Base-by-base conservation (phyloP, 129 eudicot species). In the Heracleum sosnowskyi region DNA sequence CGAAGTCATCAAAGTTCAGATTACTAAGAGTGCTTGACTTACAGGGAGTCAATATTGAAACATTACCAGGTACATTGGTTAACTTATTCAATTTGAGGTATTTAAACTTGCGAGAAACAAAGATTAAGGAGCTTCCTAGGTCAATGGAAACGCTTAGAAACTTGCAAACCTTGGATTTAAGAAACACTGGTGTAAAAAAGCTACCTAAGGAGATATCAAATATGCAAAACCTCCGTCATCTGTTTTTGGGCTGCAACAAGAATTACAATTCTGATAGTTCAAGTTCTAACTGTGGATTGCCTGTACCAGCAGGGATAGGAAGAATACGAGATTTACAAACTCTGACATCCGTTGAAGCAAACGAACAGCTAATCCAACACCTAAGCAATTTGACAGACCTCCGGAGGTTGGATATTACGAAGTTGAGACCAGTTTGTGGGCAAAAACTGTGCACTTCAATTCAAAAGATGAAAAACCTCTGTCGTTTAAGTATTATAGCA, bases 81-180 rank as follows among this genome's bases (percentile, higher is more conserved):
- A 68, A 55, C 36, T 68, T 90, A 68, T 81, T 82, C 80, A 87
- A 86, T 82, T 76, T 90, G 74, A 85, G 90, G 86, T 90, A 90
- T 77, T 46, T 90, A n/a, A 86, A 85, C 79, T 73, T 90, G 42
- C 82, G 88, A 51, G 84, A 79, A 75, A 88, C 92, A 66, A 78
- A 81, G 76, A 74, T 88, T 39, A 83, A 73, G 26, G 51, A 69
- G 76, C 91, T 90, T 71, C 92, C 90, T 33, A 82, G 76, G 84
- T 85, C 89, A 15, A 82, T 90, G 36, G 81, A 81, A 35, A 81
- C 68, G 82, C 88, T 88, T 42, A 83, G 68, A 75, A 83, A 86
- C 81, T 83, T 90, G 26, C 92, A 90, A 80, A 90, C 90, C 41
- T 88, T 88, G 79, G 92, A 90, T 55, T 57, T 88, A 62, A 83